phyloP scores from a whole-genome alignment of 768 basidiomycete species.

The Daedalea quercina region DNA sequence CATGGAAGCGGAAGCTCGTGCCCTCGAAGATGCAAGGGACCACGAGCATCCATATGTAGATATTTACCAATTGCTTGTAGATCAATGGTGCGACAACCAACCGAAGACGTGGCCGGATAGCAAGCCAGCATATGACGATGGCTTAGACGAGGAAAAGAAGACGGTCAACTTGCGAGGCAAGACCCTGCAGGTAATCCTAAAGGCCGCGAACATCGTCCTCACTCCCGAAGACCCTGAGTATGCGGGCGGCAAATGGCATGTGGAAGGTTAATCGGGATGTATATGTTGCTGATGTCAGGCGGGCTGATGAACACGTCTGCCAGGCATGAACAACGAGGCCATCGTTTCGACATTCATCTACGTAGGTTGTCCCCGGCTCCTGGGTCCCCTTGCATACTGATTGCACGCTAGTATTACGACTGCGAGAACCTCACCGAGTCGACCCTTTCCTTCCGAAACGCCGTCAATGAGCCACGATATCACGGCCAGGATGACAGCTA shows the following conservation, averaged over 20 bases:
- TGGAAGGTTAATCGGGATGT: slow-evolving; percentile 16
- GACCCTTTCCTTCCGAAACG: slow-evolving; percentile 26
- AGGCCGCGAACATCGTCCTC: slow-evolving; percentile 29
- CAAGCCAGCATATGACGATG: background rate
- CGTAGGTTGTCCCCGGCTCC: background rate
- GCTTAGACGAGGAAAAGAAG: background rate
- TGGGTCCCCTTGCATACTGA: background rate
- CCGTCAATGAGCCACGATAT: slow-evolving; percentile 7
- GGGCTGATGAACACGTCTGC: slow-evolving; percentile 12
- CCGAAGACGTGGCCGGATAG: slow-evolving; percentile 1
- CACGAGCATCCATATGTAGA: background rate
- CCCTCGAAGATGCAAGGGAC: no score
- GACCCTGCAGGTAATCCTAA: slow-evolving; percentile 32
- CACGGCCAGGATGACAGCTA: slow-evolving; percentile 14
- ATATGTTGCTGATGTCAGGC: slow-evolving; percentile 9
- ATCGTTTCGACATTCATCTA: slow-evolving; percentile 8
- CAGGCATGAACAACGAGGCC: slow-evolving; percentile 14
- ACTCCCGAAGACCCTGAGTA: slow-evolving; percentile 25
- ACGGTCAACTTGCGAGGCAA: slow-evolving; percentile 11
- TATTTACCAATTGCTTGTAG: no score
- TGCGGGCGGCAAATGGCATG: slow-evolving; percentile 28
- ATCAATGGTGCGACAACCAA: background rate
- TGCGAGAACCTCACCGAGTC: slow-evolving; percentile 26
- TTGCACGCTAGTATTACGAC: slow-evolving; percentile 19
- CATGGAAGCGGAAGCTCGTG: no score